Base-by-base conservation (phyloP, 257 asterid genomes). In the Nicotiana noctiflora region DNA sequence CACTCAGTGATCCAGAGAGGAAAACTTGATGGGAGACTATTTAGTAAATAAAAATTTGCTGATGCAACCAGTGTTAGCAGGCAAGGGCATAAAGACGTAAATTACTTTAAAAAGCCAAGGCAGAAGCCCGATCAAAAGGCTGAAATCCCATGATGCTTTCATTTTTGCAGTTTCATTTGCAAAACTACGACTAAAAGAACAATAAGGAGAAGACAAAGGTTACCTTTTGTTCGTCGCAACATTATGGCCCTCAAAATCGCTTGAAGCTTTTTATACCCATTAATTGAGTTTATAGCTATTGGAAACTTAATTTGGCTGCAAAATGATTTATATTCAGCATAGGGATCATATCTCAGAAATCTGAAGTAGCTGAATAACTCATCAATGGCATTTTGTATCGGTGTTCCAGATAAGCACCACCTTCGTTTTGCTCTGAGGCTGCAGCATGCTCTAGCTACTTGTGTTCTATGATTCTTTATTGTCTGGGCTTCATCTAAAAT, bases 371-470 rank as follows among this genome's bases (percentile, higher is more conserved):
- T 96, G 90, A 84, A 96, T 68, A 96, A 87, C 62, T 96, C 99
- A 84, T 96, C 99, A 46, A 96, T 86, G 37, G 98, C 90, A 88
- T 94, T 96, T 83, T 96, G 99, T 86, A 96, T 92, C 12, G 99
- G 99, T 21, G 99, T 96, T 88, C 99, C 99, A 44, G 99, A 96
- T 85, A 96, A 88, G 89, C 98, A 96, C 99, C 99, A 96, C 86
- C 99, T 89, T 84, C 97, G 86, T 86, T 94, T 96, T 14, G 99
- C 99, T 86, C 93, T 92, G 87, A 96, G 98, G 88, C 98, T 89
- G 84, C 97, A 94, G 88, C 99, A 96, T 86, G 99, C 98, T 85
- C 98, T 88, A 76, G 99, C 98, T 81, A 96, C 97, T 86, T 90
- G 98, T 55, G 99, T 96, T 86, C 99, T 90, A 80, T 96, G 98